Conservation (phyloP, 768 basidiomycete genomes). For the Tylopilus rubrobrunneus region DNA sequence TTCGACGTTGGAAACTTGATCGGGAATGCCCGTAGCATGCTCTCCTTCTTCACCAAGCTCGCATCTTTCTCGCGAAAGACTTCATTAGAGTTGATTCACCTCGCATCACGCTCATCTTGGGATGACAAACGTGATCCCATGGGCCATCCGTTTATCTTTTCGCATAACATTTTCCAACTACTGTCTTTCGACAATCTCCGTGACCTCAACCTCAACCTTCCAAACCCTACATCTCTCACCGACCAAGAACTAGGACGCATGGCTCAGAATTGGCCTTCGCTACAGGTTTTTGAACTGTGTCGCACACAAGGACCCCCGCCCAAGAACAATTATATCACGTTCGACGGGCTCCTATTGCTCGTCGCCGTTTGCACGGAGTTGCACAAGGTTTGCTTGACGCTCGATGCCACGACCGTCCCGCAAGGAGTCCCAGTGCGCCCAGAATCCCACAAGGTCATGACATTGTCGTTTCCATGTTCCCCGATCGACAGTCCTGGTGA, state of each 20-base stretch:
- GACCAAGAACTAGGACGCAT: neutral
- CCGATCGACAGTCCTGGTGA: neutral
- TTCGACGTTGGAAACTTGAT: too few relatives aligned
- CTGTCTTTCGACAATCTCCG: neutral
- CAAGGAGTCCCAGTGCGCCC: too few relatives aligned
- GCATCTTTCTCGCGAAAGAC: too few relatives aligned
- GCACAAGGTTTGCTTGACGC: too few relatives aligned
- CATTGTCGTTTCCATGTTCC: neutral
- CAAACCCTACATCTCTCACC: neutral
- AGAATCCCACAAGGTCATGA: too few relatives aligned
- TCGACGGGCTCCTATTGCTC: neutral
- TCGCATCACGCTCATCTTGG: too few relatives aligned
- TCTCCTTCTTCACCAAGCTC: too few relatives aligned
- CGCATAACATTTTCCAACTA: neutral
- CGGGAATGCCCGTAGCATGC: too few relatives aligned
- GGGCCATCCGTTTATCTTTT: too few relatives aligned
- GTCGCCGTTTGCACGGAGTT: neutral
- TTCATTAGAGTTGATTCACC: too few relatives aligned
- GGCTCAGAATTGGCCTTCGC: neutral
- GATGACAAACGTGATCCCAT: too few relatives aligned
- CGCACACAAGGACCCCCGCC: neutral
- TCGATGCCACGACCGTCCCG: neutral
- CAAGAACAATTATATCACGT: neutral
- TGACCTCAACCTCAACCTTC: neutral
- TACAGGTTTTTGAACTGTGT: neutral